These are phyloP conservation scores for Yamadazyma buinensis DNA, from an alignment of 1,139 yeast species.

Conservation along the genomic window DNA sequence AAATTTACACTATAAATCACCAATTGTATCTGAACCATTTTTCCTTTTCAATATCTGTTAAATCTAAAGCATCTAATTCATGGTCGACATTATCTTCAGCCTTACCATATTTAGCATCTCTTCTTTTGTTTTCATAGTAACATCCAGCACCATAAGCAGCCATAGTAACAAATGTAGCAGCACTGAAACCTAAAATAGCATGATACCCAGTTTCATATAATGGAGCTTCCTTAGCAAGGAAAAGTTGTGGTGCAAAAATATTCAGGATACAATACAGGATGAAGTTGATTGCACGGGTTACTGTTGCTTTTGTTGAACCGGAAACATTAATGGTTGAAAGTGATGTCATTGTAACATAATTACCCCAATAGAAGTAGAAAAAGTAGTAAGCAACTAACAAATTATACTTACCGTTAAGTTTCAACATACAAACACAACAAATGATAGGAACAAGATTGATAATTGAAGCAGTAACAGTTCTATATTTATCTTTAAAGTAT, in stretches of 20 bases:
- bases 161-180: conserved; percentile 11
- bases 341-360: conserved; percentile 21
- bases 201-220: conserved; percentile 22
- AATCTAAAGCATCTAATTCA: conserved; percentile 13
- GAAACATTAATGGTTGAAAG: conserved; percentile 21
- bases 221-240: conserved; percentile 21
- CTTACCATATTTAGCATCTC: conserved; percentile 16
- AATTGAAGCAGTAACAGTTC: conserved; percentile 14
- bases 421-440: conserved; percentile 33
- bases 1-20: conserved; percentile 9
- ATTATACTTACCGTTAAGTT: conserved; percentile 12
- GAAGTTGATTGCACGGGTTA: conserved; percentile 21
- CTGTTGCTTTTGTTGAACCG: conserved; percentile 23
- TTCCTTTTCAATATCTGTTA: conserved; percentile 17
- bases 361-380: conserved; percentile 21
- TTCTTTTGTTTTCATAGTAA: conserved; percentile 11
- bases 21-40: conserved; percentile 17
- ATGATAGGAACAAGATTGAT: conserved; percentile 35
- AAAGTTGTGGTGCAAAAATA: conserved; percentile 25
- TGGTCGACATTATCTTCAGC: conserved; percentile 12
- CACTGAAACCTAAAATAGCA: conserved; percentile 16
- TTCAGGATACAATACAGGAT: conserved; percentile 22
- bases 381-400: conserved; percentile 26
- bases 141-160: conserved; percentile 13
- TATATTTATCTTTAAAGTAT: conserved; percentile 14